Percentiles rank a stretch among this genome's conserved stretches.
phyloP scores from a whole-genome alignment of 768 basidiomycete genomes.

The Amanita thiersii region DNA sequence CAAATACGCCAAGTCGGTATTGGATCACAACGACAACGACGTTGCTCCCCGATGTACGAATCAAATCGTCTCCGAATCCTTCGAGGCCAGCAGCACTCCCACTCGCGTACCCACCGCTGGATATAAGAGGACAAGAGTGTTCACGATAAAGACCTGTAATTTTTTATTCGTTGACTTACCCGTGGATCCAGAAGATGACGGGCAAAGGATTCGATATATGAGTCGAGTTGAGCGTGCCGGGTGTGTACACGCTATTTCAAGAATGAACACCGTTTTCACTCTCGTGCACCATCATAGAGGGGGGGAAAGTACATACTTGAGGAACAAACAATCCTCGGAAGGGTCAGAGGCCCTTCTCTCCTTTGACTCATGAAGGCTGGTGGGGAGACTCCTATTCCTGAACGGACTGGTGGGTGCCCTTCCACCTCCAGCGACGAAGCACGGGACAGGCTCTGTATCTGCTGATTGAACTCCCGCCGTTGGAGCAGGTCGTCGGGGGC shows the following conservation, averaged over 20 bases:
- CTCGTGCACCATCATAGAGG: background rate
- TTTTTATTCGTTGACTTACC: constrained; percentile 15
- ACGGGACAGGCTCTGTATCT: constrained; percentile 20
- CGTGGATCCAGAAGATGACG: constrained; percentile 37
- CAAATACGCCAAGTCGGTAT: constrained; percentile 36
- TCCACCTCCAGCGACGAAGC: constrained; percentile 22
- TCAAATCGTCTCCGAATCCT: constrained; percentile 31
- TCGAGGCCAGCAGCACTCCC: constrained; percentile 16
- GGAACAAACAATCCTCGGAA: constrained; percentile 33
- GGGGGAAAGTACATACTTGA: constrained; percentile 20
- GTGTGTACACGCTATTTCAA: constrained; percentile 24
- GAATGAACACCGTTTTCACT: too few species aligned
- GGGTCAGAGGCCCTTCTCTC: background rate
- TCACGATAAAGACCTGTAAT: too few species aligned
- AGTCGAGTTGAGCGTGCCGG: constrained; percentile 18
- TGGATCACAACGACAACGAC: constrained; percentile 32
- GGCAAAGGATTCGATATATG: constrained; percentile 21
- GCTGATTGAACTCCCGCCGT: constrained; percentile 23
- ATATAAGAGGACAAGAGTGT: background rate
- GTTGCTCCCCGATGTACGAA: constrained; percentile 24
- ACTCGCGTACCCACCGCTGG: constrained; percentile 23
- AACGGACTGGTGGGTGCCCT: constrained; percentile 23
- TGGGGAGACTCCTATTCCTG: constrained; percentile 7
- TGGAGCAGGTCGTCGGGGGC: constrained; percentile 21
- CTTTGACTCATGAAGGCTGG: background rate